phyloP scores from a whole-genome alignment of 345 rosid genomes.

The Murraya paniculata region DNA sequence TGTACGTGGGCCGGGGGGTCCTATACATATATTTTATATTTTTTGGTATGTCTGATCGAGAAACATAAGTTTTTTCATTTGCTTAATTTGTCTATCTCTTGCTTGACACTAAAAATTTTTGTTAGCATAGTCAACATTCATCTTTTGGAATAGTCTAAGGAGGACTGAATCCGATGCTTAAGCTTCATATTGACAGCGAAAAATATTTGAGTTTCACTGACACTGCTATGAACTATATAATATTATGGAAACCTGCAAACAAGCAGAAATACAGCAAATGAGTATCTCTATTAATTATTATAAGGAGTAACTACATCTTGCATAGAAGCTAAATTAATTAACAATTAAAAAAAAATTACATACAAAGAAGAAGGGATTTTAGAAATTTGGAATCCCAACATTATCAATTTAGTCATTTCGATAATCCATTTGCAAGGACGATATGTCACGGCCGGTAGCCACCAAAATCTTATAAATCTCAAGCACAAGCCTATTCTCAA shows the following conservation, averaged over 20 bases:
- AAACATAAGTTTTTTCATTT: too few relatives aligned
- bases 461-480: conserved; percentile 37
- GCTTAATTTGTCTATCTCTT: too few relatives aligned
- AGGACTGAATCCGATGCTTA: background rate
- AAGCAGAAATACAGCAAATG: background rate
- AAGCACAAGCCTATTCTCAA: conserved; percentile 32
- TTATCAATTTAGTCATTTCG: background rate
- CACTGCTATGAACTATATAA: too few relatives aligned
- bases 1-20: too few relatives aligned
- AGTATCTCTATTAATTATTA: background rate
- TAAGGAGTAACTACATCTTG: too few relatives aligned
- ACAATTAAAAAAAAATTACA: background rate
- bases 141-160: background rate
- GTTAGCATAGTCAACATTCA: background rate
- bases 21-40: too few relatives aligned
- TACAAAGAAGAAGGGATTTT: background rate
- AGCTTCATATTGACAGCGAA: background rate
- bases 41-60: too few relatives aligned
- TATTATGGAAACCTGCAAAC: background rate
- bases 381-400: background rate
- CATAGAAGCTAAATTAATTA: too few relatives aligned
- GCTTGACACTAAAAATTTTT: too few relatives aligned
- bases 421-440: background rate
- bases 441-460: conserved; percentile 15
- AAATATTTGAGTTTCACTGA: too few relatives aligned